Base-by-base conservation (phyloP, 495 filamentous ascomycete species). In the Bacidia rubella region DNA sequence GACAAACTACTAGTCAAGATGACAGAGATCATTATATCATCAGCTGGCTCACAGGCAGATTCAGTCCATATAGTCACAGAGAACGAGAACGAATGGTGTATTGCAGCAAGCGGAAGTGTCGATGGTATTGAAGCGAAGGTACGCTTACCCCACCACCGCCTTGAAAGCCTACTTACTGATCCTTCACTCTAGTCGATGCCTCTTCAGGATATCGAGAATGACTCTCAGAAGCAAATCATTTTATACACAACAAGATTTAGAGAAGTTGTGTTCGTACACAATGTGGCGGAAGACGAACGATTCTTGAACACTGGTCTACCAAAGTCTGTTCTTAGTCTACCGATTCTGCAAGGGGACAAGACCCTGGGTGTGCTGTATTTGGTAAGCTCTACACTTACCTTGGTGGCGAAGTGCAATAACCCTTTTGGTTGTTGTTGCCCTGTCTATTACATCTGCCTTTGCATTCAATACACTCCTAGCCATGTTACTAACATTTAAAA, bases 11-110 rank as follows among this genome's bases (percentile, higher is more conserved):
- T 95, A 39, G 80, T 81, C 50, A 92, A 87, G 52, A 93, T 95
- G 85, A 86, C 86, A 49, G 82, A 90, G 61, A 88, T 94, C 54
- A 90, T 94, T 43, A 63, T 95, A 19, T 85, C 90, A 57, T 88
- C 84, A 3, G 89, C 86, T 62, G 86, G 86, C 52, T 82, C 82
- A 10, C 73, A 78, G 0, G 87, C 87, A 5, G 83, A 86, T 29
- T 77, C 86, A 12, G 85, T 83, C 23, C 85, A 83, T 17, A 87
- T 95, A 57, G 77, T 86, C 19, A 80, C 85, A 11, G 76, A 87
- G 60, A 81, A 82, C 50, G 75, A 83, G 17, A 67, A 70, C 22
- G 77, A 76, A 19, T 92, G 86, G 78, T 82, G 78, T 42, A 80
- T 95, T 47, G 85, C 86, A 4, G 84, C 87, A 9, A 82, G 81